Conservation (phyloP, 2,329 filamentous ascomycete genomes). For the Hansfordia pulvinata region DNA sequence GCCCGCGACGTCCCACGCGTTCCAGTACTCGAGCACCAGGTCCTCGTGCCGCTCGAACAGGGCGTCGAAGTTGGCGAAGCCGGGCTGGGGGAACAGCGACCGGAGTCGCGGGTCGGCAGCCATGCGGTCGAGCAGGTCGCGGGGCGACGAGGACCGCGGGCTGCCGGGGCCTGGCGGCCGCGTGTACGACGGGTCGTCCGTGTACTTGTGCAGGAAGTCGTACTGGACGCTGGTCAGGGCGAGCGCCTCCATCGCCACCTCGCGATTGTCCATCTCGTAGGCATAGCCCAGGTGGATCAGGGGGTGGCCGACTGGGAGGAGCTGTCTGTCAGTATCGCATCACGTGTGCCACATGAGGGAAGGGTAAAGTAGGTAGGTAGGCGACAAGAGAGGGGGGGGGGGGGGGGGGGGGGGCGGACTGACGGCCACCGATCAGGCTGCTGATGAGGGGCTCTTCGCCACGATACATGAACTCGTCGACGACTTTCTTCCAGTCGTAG, state of each 20-base stretch:
- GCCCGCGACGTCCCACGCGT: constrained; percentile 63
- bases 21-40: constrained; percentile 77
- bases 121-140: constrained; percentile 60
- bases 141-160: constrained; percentile 44
- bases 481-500: constrained; percentile 74
- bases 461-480: constrained; percentile 62
- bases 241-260: constrained; percentile 80
- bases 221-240: constrained; percentile 49
- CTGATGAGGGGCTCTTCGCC: constrained; percentile 69
- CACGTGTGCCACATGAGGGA: too few species aligned
- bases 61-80: constrained; percentile 47
- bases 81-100: constrained; percentile 43
- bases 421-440: constrained; percentile 66
- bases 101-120: constrained; percentile 57
- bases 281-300: constrained; percentile 95
- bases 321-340: constrained; percentile 12
- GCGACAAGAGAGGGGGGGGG: constrained; percentile 2
- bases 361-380: constrained; percentile 1
- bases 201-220: constrained; percentile 47
- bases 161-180: constrained; percentile 38
- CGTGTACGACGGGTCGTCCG: constrained; percentile 63
- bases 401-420: constrained; percentile 18
- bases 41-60: constrained; percentile 59
- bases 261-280: constrained; percentile 73
- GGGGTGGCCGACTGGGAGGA: constrained; percentile 61